phyloP scores from a whole-genome alignment of 257 asterid genomes.

The Solanum dulcamara region DNA sequence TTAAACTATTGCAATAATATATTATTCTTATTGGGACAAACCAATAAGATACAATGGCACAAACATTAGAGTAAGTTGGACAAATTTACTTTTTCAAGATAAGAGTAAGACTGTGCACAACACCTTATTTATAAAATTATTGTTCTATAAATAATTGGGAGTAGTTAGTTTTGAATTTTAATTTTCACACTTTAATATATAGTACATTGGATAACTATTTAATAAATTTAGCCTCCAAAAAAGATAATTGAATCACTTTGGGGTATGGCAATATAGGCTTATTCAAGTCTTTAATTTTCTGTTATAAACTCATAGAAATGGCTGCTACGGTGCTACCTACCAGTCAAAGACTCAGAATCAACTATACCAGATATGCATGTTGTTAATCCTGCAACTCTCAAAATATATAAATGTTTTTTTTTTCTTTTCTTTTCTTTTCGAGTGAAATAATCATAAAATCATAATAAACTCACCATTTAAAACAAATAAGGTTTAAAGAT shows the following conservation, averaged over 20 bases:
- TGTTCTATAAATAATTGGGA: no score
- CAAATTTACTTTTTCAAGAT: neutral
- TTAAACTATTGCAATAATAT: neutral
- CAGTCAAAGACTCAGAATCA: neutral
- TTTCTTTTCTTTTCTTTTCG: neutral
- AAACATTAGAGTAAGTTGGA: neutral
- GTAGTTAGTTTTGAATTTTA: neutral
- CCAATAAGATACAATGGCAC: neutral
- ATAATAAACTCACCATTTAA: neutral
- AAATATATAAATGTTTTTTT: neutral
- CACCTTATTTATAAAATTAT: no score
- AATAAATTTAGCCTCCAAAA: neutral
- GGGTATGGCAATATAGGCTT: neutral
- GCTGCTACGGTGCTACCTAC: neutral
- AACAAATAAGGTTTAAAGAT: neutral
- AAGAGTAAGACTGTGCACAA: accelerated
- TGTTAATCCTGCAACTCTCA: neutral
- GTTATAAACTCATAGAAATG: neutral
- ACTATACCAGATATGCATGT: neutral
- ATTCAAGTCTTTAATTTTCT: neutral
- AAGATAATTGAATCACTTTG: neutral
- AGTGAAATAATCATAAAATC: neutral
- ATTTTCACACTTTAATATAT: neutral
- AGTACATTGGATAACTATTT: neutral
- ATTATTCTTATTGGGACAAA: neutral